Evolutionary conservation across 768 basidiomycete genomes (phyloP), one percentile per base, ranked within the genome.

Genomic region (Pholiota microspora): DNA sequence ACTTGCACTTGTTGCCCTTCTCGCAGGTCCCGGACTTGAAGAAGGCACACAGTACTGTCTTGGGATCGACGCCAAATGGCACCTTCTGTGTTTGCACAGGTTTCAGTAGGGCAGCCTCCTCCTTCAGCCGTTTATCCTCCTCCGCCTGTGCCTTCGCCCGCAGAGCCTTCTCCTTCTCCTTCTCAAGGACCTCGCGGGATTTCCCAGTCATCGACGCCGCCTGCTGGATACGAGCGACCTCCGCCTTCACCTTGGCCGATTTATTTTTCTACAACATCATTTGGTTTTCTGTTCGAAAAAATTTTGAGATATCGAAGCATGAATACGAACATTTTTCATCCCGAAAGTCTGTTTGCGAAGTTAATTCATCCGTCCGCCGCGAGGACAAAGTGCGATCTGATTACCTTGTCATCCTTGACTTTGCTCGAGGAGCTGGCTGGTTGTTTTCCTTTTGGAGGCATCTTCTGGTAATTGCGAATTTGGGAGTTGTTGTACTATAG

Each of bases 1-100:
- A 98, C 78, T 96, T 98, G 76, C 97, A 98, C 75, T 92, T 93
- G 69, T 62, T 84, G 23, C 93, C 96, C 77, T 98, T 98, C 23
- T 96, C 94, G 67, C 96, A 99, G 47, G 73, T 79, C 3, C 96
- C 95, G 10, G 90, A 88, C 73, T 98, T 98, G 80, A 79, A 94
- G 77, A 87, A 98, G 24, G 80, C 87, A 68, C 97, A 98, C 29
- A 98, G 77, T 29, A 98, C 76, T 12, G 92, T 94, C 80, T 97
- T 98, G 24, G 95, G 96, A 71, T 98, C 95, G 44, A 94, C 93
- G 21, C 96, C 96, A 55, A 96, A 93, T 0, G 96, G 92, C 38
- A 98, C 80, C 67, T 91, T 94, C 76, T 94, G 92, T 48, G 75
- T 65, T 67, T 90, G 86, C 47, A 86, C 85, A 45, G 92, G 88